A percentile compares a stretch with the other conserved stretches of the same genome.
phyloP scores from a whole-genome alignment of 306 rosid species.

The Pterocarpus macrocarpus region DNA sequence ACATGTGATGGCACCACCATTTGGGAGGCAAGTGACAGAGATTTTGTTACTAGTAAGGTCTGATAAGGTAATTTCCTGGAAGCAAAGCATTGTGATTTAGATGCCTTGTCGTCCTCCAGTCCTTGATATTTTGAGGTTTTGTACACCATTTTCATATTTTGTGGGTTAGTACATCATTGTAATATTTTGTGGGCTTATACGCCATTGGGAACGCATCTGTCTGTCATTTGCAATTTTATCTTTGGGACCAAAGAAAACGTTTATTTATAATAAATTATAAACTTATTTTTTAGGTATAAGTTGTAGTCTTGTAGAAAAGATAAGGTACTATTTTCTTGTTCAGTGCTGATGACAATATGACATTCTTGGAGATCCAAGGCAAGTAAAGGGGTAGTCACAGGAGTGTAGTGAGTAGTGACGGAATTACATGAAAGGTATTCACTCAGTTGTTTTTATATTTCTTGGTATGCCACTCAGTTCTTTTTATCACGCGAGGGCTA shows the following conservation, averaged over 20 bases:
- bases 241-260: background rate
- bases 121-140: constrained; percentile 1
- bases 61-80: constrained; percentile 9
- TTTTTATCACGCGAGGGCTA: too few species aligned
- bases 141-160: constrained; percentile 9
- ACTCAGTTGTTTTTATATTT: background rate
- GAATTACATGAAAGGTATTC: background rate
- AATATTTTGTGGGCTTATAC: background rate
- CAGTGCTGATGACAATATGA: background rate
- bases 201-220: background rate
- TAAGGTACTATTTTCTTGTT: background rate
- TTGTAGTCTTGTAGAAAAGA: background rate
- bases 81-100: constrained; percentile 25
- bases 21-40: constrained; percentile 60
- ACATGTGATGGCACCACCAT: constrained; percentile 67
- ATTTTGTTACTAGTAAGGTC: constrained; percentile 59
- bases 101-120: background rate
- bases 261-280: background rate
- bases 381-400: background rate
- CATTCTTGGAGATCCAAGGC: background rate
- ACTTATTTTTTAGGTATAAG: background rate
- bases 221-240: background rate
- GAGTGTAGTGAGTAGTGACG: background rate
- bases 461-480: too few species aligned
- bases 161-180: background rate